Evolutionary conservation across 768 basidiomycete genomes (phyloP).

Genomic region (Leccinum disarticulatum): DNA sequence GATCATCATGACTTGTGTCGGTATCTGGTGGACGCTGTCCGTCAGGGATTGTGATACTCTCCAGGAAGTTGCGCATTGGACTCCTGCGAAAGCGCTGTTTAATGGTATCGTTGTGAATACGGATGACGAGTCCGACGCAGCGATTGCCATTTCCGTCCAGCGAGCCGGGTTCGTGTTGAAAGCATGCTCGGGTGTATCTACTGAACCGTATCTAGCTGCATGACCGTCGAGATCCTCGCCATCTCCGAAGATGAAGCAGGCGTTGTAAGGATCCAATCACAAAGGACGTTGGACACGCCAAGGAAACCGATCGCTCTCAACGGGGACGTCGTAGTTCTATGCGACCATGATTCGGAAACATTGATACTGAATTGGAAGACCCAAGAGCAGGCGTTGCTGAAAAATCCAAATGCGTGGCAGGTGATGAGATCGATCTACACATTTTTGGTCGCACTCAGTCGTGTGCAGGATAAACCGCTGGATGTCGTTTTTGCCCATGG

Average conservation of each 20-base stretch:
- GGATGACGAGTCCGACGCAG: constrained; percentile 43
- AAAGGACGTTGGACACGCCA: constrained; percentile 38
- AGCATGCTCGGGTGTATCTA: background rate
- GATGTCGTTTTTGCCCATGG: constrained; percentile 50
- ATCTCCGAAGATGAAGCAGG: constrained; percentile 10
- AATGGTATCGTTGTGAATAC: constrained; percentile 51
- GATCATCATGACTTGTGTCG: constrained; percentile 54
- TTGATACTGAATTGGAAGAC: constrained; percentile 57
- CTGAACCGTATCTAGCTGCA: constrained; percentile 21
- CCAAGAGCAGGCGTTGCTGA: constrained; percentile 45
- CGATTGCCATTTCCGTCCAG: constrained; percentile 51
- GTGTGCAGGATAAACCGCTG: constrained; percentile 46
- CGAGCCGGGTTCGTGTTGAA: constrained; percentile 43
- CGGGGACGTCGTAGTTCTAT: constrained; percentile 54
- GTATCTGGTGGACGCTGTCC: constrained; percentile 59
- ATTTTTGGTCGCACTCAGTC: constrained; percentile 9
- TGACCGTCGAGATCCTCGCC: constrained; percentile 31
- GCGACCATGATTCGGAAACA: constrained; percentile 51
- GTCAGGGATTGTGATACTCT: constrained; percentile 48
- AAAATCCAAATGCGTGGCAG: constrained; percentile 36
- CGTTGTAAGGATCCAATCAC: constrained; percentile 29
- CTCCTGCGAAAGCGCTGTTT: constrained; percentile 51
- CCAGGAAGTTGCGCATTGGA: constrained; percentile 47
- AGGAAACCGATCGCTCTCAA: constrained; percentile 49
- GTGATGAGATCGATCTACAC: constrained; percentile 18